Evolutionary conservation across 2,329 filamentous ascomycete species (phyloP), one percentile per base, ranked within the genome.

Genomic region (Xylariaceae sp.): DNA sequence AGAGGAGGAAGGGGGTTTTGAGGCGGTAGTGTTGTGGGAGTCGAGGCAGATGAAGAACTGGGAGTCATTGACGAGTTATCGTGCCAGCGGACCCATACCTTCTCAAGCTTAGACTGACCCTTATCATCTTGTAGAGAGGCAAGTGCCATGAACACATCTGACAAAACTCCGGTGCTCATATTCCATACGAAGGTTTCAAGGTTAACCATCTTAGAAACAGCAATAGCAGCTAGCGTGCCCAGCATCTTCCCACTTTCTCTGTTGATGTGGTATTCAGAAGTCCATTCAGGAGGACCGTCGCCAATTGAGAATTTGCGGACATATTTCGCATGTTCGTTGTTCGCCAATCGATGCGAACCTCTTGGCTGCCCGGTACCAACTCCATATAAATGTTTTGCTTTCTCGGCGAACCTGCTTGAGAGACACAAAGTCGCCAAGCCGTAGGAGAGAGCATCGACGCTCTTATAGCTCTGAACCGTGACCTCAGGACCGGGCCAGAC

Each of bases 201-300:
- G 67, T 91, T 91, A 48, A 86, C 78, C 91, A 95, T 95, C 61
- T 89, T 87, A 39, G 87, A 86, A n/a, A 95, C 81, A 11, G 90
- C 89, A 62, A 93, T 76, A 8, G 90, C 89, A 11, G 92, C 90
- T 46, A 95, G 76, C 1, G 90, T 94, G 4, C 90, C 90, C n/a
- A 95, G 80, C 90, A 95, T 92, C 76, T 94, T 95, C 3, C 91
- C 91, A 54, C 88, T 87, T 70, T 94, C 90, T 73, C 92, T 93
- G 2, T 84, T 88, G 66, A 94, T 90, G 61, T 90, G 83, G 74
- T 95, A 94, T 69, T 94, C 90, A 53, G 87, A 84, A 5, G 93
- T 89, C 89, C 89, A 93, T 63, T 90, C 85, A 6, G 82, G 71
- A 0, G 90, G 91, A 0, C 91, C 90, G 72, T 95, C 93, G n/a